Evolutionary conservation across 495 filamentous ascomycete genomes (phyloP), one percentile per base, ranked within the genome.

Genomic region (Penicillium fimorum): DNA sequence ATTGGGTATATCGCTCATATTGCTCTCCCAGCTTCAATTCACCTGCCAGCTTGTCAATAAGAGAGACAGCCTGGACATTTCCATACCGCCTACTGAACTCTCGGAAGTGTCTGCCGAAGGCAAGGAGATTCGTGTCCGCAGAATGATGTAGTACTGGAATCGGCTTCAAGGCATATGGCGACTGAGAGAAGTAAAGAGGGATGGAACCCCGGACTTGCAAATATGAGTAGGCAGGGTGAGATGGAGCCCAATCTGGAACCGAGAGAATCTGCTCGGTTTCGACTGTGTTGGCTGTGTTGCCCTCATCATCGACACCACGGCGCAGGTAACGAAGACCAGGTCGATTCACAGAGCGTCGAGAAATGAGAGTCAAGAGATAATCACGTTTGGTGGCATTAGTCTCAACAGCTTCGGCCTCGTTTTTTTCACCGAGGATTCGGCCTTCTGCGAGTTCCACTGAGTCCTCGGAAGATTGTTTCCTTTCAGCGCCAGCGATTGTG

Each of bases 231-330:
- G 88, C 74, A 59, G 85, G 88, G 18, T 75, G 79, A 6, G 79
- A 77, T 0, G 78, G 62, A 29, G 82, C 74, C 85, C 86, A 91
- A 13, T 78, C 76, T 3, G 79, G 68, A 10, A 78, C 79, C 0
- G 89, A 91, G 8, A 97, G 80, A 33, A 97, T 87, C 65, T 97
- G 93, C 67, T 97, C 94, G 3, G 92, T 92, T 73, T 97, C 93
- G 29, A 97, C 93, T 5, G 75, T 83, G 63, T 97, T 97, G n/a
- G 93, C 93, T 4, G 86, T 84, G 56, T 91, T 82, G 1, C 93
- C 94, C 24, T 88, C 80, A 49, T 96, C 90, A 66, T 97, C 91
- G 7, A 96, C 81, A 18, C 93, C 93, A 35, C 93, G 85, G n/a
- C 93, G 84, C 18, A 97, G 81, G 73, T 97, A 97, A 40, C 93